Conservation (phyloP, 2,329 filamentous ascomycete species). For the Fonsecaea nubica region DNA sequence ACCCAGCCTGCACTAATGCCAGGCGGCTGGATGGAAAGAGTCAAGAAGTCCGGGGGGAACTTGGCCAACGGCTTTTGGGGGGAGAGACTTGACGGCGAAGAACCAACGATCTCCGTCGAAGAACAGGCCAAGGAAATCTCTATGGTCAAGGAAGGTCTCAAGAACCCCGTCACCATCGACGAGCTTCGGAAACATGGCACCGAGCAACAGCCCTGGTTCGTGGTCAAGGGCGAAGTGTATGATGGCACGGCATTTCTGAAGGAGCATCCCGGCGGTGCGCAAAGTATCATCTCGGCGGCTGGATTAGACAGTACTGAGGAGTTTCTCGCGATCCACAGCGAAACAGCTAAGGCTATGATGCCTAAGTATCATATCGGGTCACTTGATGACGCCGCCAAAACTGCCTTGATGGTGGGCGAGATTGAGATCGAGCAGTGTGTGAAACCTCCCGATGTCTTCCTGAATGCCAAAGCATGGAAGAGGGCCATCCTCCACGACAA, state of each 20-base stretch:
- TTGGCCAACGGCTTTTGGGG: slow-evolving; percentile 85
- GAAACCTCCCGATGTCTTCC: slow-evolving; percentile 66
- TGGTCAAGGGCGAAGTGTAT: slow-evolving; percentile 86
- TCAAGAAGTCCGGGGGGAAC: slow-evolving; percentile 82
- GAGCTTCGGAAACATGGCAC: slow-evolving; percentile 73
- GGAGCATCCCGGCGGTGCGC: slow-evolving; percentile 82
- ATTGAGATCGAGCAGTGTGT: slow-evolving; percentile 51
- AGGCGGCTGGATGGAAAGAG: slow-evolving; percentile 91
- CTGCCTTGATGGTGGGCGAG: slow-evolving; percentile 59
- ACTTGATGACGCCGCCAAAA: slow-evolving; percentile 66
- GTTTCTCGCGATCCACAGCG: slow-evolving; percentile 89
- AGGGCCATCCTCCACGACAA: slow-evolving; percentile 74
- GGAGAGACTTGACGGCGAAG: slow-evolving; percentile 66
- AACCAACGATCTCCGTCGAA: slow-evolving; percentile 50
- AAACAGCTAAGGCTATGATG: slow-evolving; percentile 93
- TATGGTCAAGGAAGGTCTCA: slow-evolving; percentile 75
- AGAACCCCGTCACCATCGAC: slow-evolving; percentile 69
- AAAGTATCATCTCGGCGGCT: slow-evolving; percentile 83
- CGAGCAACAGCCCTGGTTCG: slow-evolving; percentile 78
- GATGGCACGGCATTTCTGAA: slow-evolving; percentile 82
- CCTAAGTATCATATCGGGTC: slow-evolving; percentile 81
- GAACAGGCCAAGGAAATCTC: slow-evolving; percentile 70
- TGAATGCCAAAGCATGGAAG: slow-evolving; percentile 75
- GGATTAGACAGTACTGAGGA: slow-evolving; percentile 84
- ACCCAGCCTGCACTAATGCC: slow-evolving; percentile 78